These are phyloP conservation scores for Rhinocladiella mackenziei DNA, from an alignment of 2,329 filamentous ascomycete species.

Conservation along the genomic window DNA sequence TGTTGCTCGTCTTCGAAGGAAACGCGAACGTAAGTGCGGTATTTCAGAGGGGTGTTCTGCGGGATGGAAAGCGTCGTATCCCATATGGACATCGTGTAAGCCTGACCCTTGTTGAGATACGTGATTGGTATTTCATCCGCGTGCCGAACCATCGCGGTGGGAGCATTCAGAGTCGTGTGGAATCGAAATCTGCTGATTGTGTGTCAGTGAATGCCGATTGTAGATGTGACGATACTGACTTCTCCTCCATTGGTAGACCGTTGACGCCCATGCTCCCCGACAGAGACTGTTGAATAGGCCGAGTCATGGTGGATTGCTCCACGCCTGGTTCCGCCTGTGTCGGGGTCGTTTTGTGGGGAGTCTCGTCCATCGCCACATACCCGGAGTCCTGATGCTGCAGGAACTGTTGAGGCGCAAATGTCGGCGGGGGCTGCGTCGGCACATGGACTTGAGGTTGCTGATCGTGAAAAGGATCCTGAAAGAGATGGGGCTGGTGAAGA, in stretches of 20 bases:
- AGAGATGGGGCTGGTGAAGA: constrained; percentile 30
- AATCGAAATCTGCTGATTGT: constrained; percentile 67
- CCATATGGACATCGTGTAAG: constrained; percentile 78
- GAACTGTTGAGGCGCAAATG: constrained; percentile 52
- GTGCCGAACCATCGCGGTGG: constrained; percentile 92
- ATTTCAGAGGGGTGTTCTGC: constrained; percentile 56
- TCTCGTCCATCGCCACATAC: constrained; percentile 73
- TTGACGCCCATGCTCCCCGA: constrained; percentile 31
- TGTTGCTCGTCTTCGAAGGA: constrained; percentile 97
- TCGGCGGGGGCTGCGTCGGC: constrained; percentile 49
- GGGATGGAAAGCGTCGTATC: constrained; percentile 67
- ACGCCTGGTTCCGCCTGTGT: constrained; percentile 22
- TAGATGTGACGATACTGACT: constrained; percentile 37
- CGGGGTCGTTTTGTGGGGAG: constrained; percentile 50
- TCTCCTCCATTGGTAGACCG: constrained; percentile 47
- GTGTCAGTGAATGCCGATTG: constrained; percentile 17
- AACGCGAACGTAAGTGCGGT: constrained; percentile 88
- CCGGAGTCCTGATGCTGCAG: constrained; percentile 69
- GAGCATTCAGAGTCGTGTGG: constrained; percentile 83
- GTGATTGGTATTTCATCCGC: constrained; percentile 91
- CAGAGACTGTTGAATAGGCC: constrained; percentile 35
- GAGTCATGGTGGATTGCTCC: constrained; percentile 20
- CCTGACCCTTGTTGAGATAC: constrained; percentile 95
- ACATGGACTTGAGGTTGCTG: constrained; percentile 22
- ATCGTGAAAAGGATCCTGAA: constrained; percentile 24